phyloP scores from a whole-genome alignment of 2,329 filamentous ascomycete genomes.

The Alternaria sp. region DNA sequence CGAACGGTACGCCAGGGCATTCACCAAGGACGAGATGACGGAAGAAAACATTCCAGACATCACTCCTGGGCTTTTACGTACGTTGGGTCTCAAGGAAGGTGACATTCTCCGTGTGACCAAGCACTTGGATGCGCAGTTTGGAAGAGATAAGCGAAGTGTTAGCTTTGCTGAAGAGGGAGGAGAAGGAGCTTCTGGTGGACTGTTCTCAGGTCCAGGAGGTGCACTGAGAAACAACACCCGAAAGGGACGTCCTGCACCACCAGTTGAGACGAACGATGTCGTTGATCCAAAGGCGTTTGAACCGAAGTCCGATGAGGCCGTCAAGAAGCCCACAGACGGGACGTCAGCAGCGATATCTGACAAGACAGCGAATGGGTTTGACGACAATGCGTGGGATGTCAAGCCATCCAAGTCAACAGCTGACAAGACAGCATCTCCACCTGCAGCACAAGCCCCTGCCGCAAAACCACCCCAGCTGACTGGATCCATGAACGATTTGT shows the following conservation, averaged over 20 bases:
- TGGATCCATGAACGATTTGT: conserved; percentile 73
- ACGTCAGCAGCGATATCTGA: conserved; percentile 56
- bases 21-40: conserved; percentile 91
- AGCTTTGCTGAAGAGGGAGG: conserved; percentile 66
- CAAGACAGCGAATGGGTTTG: conserved; percentile 71
- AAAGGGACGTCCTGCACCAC: conserved; percentile 85
- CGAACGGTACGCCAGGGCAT: conserved; percentile 90
- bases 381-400: conserved; percentile 97
- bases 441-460: conserved; percentile 50
- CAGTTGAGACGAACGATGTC: conserved; percentile 83
- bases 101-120: conserved; percentile 97
- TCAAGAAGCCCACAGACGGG: conserved; percentile 54
- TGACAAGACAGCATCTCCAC: conserved; percentile 49
- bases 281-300: conserved; percentile 88
- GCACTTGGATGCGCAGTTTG: conserved; percentile 79
- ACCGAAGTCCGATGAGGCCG: conserved; percentile 57
- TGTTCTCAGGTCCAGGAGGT: conserved; percentile 95
- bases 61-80: conserved; percentile 79
- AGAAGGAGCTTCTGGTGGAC: conserved; percentile 68
- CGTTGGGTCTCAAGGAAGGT: conserved; percentile 90
- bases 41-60: conserved; percentile 92
- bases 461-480: conserved; percentile 52
- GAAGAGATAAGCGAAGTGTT: conserved; percentile 63
- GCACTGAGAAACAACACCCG: conserved; percentile 91
- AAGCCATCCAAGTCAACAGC: conserved; percentile 71